Conservation (phyloP, 352 stramenopile genomes). For the Blastocystis sp. region DNA sequence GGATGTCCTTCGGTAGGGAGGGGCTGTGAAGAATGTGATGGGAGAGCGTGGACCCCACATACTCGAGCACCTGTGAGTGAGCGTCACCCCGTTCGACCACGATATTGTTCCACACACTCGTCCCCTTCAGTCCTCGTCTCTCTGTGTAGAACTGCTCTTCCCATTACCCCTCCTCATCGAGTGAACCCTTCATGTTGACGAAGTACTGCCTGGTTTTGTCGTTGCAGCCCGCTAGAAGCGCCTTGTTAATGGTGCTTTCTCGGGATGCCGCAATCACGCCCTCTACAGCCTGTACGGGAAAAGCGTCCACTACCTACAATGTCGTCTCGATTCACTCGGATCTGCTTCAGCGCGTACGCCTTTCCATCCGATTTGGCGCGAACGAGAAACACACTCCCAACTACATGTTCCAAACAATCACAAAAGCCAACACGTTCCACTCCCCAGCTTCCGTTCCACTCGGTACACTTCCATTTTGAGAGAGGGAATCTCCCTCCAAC, state of each 20-base stretch:
- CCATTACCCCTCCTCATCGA: background rate
- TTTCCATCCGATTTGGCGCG: background rate
- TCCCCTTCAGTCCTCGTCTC: background rate
- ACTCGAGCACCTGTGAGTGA: slow-evolving; percentile 26
- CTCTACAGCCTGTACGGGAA: background rate
- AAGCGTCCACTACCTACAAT: background rate
- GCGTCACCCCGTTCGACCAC: background rate
- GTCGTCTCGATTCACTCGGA: slow-evolving; percentile 28
- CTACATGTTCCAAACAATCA: background rate
- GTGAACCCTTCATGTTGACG: slow-evolving; percentile 41
- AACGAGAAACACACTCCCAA: slow-evolving; percentile 64
- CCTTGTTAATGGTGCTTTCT: slow-evolving; percentile 16
- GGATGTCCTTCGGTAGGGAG: background rate
- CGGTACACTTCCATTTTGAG: slow-evolving; percentile 28
- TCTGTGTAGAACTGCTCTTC: slow-evolving; percentile 61
- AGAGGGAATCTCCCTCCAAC: slow-evolving; percentile 17
- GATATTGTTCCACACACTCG: slow-evolving; percentile 58
- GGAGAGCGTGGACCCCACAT: slow-evolving; percentile 20
- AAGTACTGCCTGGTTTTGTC: slow-evolving; percentile 2
- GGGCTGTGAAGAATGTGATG: background rate
- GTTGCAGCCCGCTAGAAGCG: background rate
- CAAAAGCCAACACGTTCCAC: slow-evolving; percentile 30
- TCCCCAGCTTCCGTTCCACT: slow-evolving; percentile 51
- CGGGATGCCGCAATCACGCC: slow-evolving; percentile 1
- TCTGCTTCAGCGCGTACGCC: slow-evolving; percentile 44